phyloP scores from a whole-genome alignment of 352 stramenopile genomes.

The Phytophthora macrochlamydospora region DNA sequence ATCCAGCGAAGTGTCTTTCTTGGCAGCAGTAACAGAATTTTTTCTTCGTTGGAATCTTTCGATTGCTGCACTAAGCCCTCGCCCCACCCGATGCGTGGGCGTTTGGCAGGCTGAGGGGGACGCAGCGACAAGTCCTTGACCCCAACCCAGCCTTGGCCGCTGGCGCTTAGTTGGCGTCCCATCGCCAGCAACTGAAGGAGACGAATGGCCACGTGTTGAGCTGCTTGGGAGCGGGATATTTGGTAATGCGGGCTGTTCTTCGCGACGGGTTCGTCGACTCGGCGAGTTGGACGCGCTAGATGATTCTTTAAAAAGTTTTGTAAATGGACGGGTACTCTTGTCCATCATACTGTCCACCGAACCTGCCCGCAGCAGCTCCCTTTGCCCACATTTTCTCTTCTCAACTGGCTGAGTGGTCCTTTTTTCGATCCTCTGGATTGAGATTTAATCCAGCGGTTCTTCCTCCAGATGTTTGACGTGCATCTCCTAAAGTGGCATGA shows the following conservation, averaged over 20 bases:
- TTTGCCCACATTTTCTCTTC: slow-evolving; percentile 26
- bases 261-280: slow-evolving; percentile 22
- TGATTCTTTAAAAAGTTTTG: slow-evolving; percentile 22
- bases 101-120: slow-evolving; percentile 72
- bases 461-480: slow-evolving; percentile 12
- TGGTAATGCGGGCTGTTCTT: slow-evolving; percentile 67
- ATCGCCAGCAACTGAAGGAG: slow-evolving; percentile 23
- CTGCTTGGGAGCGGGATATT: slow-evolving; percentile 63
- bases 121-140: slow-evolving; percentile 75
- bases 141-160: slow-evolving; percentile 77
- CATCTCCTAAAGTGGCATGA: slow-evolving; percentile 9
- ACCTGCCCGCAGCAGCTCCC: slow-evolving; percentile 27
- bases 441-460: slow-evolving; percentile 1
- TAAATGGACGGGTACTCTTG: slow-evolving; percentile 13
- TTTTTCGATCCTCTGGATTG: slow-evolving; percentile 22
- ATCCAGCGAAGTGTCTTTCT: slow-evolving; percentile 4
- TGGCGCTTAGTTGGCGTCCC: slow-evolving; percentile 58
- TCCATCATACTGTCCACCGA: slow-evolving; percentile 32
- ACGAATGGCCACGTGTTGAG: slow-evolving; percentile 14
- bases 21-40: slow-evolving; percentile 11
- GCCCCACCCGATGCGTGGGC: slow-evolving; percentile 82
- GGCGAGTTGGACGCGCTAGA: slow-evolving; percentile 22
- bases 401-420: slow-evolving; percentile 21
- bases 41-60: slow-evolving; percentile 21
- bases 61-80: slow-evolving; percentile 66